Conservation (phyloP, 2,329 filamentous ascomycete genomes). For the Colletotrichum siamense region DNA sequence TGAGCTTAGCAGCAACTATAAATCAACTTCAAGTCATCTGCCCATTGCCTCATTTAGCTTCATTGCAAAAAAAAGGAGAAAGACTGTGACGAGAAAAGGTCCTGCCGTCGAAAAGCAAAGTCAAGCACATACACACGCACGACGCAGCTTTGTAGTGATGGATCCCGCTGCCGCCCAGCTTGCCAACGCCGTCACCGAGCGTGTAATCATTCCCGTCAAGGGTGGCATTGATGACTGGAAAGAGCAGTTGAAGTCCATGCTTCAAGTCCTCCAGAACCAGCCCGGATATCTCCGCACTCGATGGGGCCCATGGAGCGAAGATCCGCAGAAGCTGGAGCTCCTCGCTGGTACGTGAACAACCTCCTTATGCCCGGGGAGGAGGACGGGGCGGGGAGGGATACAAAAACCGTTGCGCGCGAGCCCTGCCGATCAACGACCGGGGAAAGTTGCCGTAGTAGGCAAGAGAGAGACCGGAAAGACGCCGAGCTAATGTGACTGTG, state of each 20-base stretch:
- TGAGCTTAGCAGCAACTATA: not conserved
- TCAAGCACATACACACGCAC: not conserved
- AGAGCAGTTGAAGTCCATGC: conserved; percentile 29
- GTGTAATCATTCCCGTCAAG: conserved; percentile 27
- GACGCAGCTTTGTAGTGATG: not conserved
- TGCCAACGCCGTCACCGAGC: conserved; percentile 22
- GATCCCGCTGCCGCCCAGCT: conserved; percentile 13
- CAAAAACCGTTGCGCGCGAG: not conserved
- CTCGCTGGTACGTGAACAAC: conserved; percentile 25
- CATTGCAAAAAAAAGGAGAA: not conserved
- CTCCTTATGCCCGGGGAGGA: not conserved
- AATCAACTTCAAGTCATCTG: not conserved
- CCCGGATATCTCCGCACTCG: conserved; percentile 32
- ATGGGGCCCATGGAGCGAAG: conserved; percentile 31
- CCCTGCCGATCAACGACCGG: not conserved
- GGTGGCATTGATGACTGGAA: conserved; percentile 32
- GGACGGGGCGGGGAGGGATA: not conserved
- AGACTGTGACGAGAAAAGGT: too few relatives aligned
- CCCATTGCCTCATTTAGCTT: not conserved
- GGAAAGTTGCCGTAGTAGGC: not conserved
- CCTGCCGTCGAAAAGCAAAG: not conserved
- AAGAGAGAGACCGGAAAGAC: not conserved
- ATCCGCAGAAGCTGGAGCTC: conserved; percentile 31
- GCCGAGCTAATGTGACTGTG: not conserved
- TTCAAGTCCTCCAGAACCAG: conserved; percentile 30